Conservation (phyloP, 805 yeast species). For the Novakomyces olei region DNA sequence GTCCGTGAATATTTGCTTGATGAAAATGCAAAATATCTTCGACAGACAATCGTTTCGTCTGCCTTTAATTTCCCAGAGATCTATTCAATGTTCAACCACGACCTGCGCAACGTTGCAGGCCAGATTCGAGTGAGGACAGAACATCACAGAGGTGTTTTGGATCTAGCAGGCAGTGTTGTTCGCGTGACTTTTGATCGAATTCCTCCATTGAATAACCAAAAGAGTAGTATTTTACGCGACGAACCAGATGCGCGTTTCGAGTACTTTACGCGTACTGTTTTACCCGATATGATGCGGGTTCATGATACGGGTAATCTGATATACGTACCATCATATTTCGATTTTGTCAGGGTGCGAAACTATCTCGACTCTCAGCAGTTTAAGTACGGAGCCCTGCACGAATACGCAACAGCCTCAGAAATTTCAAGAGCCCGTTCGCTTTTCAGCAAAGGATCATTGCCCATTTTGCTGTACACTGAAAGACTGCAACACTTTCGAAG, state of each 20-base stretch:
- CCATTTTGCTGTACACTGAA: slow-evolving; percentile 73
- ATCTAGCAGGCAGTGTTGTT: slow-evolving; percentile 40
- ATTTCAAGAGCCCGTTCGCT: slow-evolving; percentile 46
- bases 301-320: slow-evolving; percentile 43
- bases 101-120: slow-evolving; percentile 19
- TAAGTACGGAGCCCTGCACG: slow-evolving; percentile 25
- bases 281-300: slow-evolving; percentile 42
- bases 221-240: too few species aligned
- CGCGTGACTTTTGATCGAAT: slow-evolving; percentile 40
- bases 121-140: slow-evolving; percentile 18
- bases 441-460: slow-evolving; percentile 39
- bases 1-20: slow-evolving; percentile 84
- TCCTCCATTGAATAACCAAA: slow-evolving; percentile 13
- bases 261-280: slow-evolving; percentile 46
- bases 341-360: slow-evolving; percentile 57
- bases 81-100: slow-evolving; percentile 29
- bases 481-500: slow-evolving; percentile 83
- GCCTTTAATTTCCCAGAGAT: slow-evolving; percentile 64
- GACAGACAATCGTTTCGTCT: slow-evolving; percentile 63
- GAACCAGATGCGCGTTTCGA: slow-evolving; percentile 75
- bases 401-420: slow-evolving; percentile 56
- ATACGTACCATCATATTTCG: slow-evolving; percentile 70
- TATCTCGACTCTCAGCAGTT: slow-evolving; percentile 33
- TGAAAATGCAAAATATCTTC: slow-evolving; percentile 45
- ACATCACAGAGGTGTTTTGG: slow-evolving; percentile 32